phyloP scores from a whole-genome alignment of 352 stramenopile species.

The Phytophthora constricta region DNA sequence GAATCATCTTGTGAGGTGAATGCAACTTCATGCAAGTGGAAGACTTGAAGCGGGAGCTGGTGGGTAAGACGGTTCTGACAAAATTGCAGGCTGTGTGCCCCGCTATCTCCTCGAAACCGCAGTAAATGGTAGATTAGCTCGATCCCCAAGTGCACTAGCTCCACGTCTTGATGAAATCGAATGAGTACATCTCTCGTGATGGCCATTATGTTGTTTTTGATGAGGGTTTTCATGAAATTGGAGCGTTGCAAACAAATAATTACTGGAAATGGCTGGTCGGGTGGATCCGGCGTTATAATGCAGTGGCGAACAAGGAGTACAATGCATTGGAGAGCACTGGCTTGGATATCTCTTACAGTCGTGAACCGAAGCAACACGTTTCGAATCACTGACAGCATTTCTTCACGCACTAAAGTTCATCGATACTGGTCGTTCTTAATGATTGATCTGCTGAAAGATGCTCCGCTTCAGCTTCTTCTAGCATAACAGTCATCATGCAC shows the following conservation, averaged over 20 bases:
- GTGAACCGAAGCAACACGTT: slow-evolving; percentile 32
- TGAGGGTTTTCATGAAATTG: slow-evolving; percentile 10
- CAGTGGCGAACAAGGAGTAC: slow-evolving; percentile 26
- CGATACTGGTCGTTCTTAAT: slow-evolving; percentile 12
- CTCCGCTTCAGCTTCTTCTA: slow-evolving; percentile 16
- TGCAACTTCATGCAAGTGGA: slow-evolving; percentile 28
- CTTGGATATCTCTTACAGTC: slow-evolving; percentile 26
- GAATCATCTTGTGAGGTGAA: slow-evolving; percentile 4
- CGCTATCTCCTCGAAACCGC: slow-evolving; percentile 6
- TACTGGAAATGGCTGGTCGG: neutral
- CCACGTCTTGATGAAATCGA: slow-evolving; percentile 26
- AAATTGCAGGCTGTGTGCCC: slow-evolving; percentile 30
- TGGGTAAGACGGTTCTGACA: slow-evolving; percentile 34
- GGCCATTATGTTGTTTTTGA: slow-evolving; percentile 29
- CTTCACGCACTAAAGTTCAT: slow-evolving; percentile 16
- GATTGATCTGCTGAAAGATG: neutral
- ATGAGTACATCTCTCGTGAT: slow-evolving; percentile 26
- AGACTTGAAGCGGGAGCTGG: slow-evolving; percentile 31
- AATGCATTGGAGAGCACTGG: slow-evolving; percentile 21
- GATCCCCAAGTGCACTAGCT: slow-evolving; percentile 28
- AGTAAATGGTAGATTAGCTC: slow-evolving; percentile 37
- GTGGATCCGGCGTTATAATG: neutral
- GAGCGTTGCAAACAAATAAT: neutral
- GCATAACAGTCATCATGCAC: slow-evolving; percentile 21
- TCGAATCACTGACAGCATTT: slow-evolving; percentile 19